Percentiles rank a stretch among this genome's conserved stretches.
phyloP scores from a whole-genome alignment of 352 stramenopile species.

The Phytophthora litchii region DNA sequence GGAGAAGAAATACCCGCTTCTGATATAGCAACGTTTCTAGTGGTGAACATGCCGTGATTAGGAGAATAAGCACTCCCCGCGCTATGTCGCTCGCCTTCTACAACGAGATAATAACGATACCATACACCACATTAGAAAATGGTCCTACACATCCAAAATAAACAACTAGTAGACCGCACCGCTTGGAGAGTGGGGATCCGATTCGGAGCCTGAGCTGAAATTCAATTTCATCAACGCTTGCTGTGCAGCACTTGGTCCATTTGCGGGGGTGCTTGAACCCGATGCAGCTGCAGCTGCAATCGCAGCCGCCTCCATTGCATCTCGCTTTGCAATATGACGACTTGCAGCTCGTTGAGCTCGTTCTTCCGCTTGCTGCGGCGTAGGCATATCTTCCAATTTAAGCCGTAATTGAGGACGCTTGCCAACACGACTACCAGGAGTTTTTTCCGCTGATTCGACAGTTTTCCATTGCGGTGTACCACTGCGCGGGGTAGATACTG shows the following conservation, averaged over 20 bases:
- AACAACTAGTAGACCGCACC: constrained; percentile 37
- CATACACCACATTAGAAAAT: constrained; percentile 15
- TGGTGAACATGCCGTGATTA: constrained; percentile 89
- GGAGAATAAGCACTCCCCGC: constrained; percentile 85
- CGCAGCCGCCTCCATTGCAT: constrained; percentile 65
- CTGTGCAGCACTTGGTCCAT: constrained; percentile 62
- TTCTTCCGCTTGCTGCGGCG: constrained; percentile 83
- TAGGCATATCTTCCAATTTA: constrained; percentile 89
- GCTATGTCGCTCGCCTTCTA: constrained; percentile 64
- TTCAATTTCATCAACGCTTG: constrained; percentile 77
- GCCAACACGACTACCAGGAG: constrained; percentile 12
- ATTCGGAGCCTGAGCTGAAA: constrained; percentile 75
- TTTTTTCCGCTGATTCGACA: constrained; percentile 31
- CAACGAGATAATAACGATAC: constrained; percentile 1
- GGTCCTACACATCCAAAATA: background rate
- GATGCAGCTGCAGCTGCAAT: constrained; percentile 41
- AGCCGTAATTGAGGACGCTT: constrained; percentile 75
- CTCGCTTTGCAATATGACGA: constrained; percentile 73
- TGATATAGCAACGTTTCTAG: constrained; percentile 81
- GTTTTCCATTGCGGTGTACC: constrained; percentile 27
- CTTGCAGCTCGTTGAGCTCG: constrained; percentile 75
- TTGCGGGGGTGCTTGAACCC: constrained; percentile 11
- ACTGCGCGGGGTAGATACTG: constrained; percentile 17
- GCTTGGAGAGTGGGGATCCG: constrained; percentile 66
- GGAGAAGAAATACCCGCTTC: constrained; percentile 87